Evolutionary conservation across 352 stramenopile species (phyloP).

Genomic region (Blastocystis sp.): DNA sequence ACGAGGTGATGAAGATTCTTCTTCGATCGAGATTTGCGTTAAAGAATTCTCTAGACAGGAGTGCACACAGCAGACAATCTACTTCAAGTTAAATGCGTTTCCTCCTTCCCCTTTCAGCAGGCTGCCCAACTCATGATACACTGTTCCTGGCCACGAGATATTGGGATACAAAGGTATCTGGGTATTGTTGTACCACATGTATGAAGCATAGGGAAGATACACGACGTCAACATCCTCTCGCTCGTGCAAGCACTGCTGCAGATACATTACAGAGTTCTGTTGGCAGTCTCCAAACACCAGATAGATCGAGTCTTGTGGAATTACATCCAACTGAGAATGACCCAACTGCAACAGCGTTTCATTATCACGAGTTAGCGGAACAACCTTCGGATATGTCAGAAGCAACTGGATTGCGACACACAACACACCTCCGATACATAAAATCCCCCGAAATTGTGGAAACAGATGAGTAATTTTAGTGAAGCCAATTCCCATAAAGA

Average conservation of each 20-base stretch:
- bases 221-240: slow-evolving; percentile 1
- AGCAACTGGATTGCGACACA: background rate
- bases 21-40: background rate
- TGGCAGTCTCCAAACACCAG: slow-evolving; percentile 18
- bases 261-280: slow-evolving; percentile 25
- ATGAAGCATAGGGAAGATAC: slow-evolving; percentile 58
- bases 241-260: slow-evolving; percentile 29
- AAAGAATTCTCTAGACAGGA: slow-evolving; percentile 38
- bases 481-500: slow-evolving; percentile 37
- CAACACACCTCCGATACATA: background rate
- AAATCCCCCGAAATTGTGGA: background rate
- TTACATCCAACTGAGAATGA: background rate
- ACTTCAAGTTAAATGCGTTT: slow-evolving; percentile 54
- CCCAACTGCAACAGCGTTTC: slow-evolving; percentile 10
- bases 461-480: background rate
- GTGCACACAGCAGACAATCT: no score
- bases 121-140: slow-evolving; percentile 51
- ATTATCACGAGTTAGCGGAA: slow-evolving; percentile 15
- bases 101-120: slow-evolving; percentile 6
- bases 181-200: slow-evolving; percentile 51
- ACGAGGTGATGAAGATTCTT: slow-evolving; percentile 6
- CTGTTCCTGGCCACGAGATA: slow-evolving; percentile 7
- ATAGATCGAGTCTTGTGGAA: background rate
- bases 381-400: background rate
- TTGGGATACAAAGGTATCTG: background rate